phyloP scores from a whole-genome alignment of 257 asterid species.

The Knoxia roxburghii region DNA sequence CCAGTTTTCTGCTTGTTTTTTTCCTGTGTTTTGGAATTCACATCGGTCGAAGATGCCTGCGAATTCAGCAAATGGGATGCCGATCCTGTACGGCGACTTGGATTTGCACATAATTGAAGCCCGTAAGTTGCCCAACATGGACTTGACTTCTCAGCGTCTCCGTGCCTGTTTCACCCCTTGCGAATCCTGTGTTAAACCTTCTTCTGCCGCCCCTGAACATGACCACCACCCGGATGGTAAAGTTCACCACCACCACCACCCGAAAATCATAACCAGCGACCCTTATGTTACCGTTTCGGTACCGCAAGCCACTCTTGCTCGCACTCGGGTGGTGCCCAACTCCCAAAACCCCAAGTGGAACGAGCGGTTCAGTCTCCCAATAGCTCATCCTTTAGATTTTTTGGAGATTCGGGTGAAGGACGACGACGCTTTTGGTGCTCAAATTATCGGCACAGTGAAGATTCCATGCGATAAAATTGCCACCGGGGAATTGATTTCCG shows the following conservation, averaged over 20 bases:
- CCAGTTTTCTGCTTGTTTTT: not conserved
- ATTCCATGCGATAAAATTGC: slow-evolving; percentile 46
- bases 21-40: not conserved
- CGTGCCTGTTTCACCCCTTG: slow-evolving; percentile 62
- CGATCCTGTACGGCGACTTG: slow-evolving; percentile 71
- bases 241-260: slow-evolving; percentile 60
- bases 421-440: slow-evolving; percentile 72
- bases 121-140: slow-evolving; percentile 76
- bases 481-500: slow-evolving; percentile 39
- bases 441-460: slow-evolving; percentile 51
- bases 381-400: slow-evolving; percentile 54
- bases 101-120: slow-evolving; percentile 63
- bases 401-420: slow-evolving; percentile 73
- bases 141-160: slow-evolving; percentile 57
- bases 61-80: slow-evolving; percentile 19
- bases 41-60: slow-evolving; percentile 33
- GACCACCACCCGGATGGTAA: slow-evolving; percentile 27
- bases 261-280: slow-evolving; percentile 69
- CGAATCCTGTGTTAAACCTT: slow-evolving; percentile 29
- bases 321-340: slow-evolving; percentile 75
- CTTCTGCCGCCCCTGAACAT: slow-evolving; percentile 17
- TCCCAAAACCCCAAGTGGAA: slow-evolving; percentile 71
- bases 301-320: slow-evolving; percentile 73
- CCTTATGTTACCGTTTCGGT: slow-evolving; percentile 72
- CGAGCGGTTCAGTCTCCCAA: slow-evolving; percentile 49